Conservation (phyloP, 139 green algal genomes). For the Chloropicon primus region DNA sequence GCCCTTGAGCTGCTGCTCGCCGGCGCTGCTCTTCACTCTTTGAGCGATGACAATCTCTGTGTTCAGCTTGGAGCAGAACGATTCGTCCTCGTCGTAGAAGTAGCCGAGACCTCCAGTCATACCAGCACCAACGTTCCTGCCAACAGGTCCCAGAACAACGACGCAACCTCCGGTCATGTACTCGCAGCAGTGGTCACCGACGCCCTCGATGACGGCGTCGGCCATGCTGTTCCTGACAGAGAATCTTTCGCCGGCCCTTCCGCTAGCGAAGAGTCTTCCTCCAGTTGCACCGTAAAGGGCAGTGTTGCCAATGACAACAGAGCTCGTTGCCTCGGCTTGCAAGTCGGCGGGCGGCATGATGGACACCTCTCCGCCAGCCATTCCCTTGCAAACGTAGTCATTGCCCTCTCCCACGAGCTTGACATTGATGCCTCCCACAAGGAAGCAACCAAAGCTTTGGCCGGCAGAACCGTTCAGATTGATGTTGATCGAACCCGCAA, state of each 20-base stretch:
- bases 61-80: constrained; percentile 88
- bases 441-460: constrained; percentile 82
- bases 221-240: constrained; percentile 84
- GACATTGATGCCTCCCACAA: constrained; percentile 37
- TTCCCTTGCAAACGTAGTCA: constrained; percentile 98
- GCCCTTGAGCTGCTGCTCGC: constrained; percentile 66
- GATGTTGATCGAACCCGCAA: constrained; percentile 59
- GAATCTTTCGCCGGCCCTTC: constrained; percentile 39
- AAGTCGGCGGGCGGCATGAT: constrained; percentile 65
- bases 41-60: constrained; percentile 90
- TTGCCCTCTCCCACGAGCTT: constrained; percentile 90
- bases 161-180: constrained; percentile 89
- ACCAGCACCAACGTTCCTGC: constrained; percentile 88
- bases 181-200: constrained; percentile 97
- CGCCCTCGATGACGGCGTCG: constrained; percentile 87
- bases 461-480: constrained; percentile 56
- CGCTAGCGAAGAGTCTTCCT: constrained; percentile 83
- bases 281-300: constrained; percentile 96
- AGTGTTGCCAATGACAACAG: constrained; percentile 91
- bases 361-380: constrained; percentile 82
- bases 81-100: constrained; percentile 87
- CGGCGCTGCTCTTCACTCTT: constrained; percentile 64
- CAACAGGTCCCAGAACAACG: constrained; percentile 57
- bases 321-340: constrained; percentile 39
- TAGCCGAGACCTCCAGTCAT: constrained; percentile 97